Evolutionary conservation across 2,329 filamentous ascomycete genomes (phyloP).

Genomic region (Coniochaeta ligniaria): DNA sequence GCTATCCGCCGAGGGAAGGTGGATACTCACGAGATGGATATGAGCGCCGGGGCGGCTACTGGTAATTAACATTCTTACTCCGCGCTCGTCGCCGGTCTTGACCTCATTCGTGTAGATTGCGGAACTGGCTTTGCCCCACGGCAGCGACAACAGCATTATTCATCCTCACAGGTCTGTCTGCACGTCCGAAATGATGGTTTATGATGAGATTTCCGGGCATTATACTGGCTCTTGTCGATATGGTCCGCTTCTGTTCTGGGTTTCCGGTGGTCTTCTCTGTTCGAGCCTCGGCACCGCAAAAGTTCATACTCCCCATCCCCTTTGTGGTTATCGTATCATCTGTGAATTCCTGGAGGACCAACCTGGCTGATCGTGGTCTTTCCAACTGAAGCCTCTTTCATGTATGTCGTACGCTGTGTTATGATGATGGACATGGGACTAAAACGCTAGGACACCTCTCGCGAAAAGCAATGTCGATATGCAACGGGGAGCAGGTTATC

Average conservation of each 20-base stretch:
- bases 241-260: background rate
- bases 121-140: background rate
- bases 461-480: background rate
- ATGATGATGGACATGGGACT: background rate
- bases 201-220: background rate
- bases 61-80: conserved; percentile 9
- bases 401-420: background rate
- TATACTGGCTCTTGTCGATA: background rate
- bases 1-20: conserved; percentile 21
- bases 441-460: background rate
- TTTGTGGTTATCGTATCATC: background rate
- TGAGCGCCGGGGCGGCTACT: conserved; percentile 18
- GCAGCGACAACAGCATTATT: background rate
- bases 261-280: too few relatives aligned
- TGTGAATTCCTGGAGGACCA: background rate
- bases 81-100: conserved; percentile 8
- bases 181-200: background rate
- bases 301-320: background rate
- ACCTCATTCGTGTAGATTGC: conserved; percentile 5
- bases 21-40: conserved; percentile 17
- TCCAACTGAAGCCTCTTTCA: background rate
- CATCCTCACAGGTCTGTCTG: background rate
- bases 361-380: background rate
- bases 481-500: background rate
- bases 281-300: background rate